phyloP scores from a whole-genome alignment of 768 basidiomycete species.

The Chiua virens region DNA sequence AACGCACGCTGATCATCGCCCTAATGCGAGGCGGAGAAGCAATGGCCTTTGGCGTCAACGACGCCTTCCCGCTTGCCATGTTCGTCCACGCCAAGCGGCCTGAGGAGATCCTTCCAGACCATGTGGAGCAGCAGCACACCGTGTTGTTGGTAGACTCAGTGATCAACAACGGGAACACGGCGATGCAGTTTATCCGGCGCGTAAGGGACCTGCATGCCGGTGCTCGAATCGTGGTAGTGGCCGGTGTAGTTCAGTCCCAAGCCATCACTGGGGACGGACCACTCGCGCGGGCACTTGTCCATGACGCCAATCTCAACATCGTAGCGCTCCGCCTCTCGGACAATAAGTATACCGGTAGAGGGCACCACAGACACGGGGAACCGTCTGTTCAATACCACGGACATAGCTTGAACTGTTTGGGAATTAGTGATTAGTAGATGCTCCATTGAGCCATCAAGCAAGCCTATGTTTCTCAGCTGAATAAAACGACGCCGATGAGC shows the following conservation, averaged over 20 bases:
- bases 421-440: not conserved
- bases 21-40: constrained; percentile 16
- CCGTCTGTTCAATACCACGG: constrained; percentile 13
- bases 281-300: constrained; percentile 12
- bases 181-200: constrained; percentile 14
- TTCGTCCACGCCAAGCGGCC: constrained; percentile 14
- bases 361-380: constrained; percentile 14
- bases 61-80: constrained; percentile 15
- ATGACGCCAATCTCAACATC: constrained; percentile 12
- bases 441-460: no score
- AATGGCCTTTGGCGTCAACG: constrained; percentile 13
- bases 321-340: constrained; percentile 12
- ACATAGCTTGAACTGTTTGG: constrained; percentile 9
- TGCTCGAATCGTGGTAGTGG: constrained; percentile 15
- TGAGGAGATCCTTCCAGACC: constrained; percentile 13
- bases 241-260: constrained; percentile 13
- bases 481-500: no score
- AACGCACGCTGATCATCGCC: constrained; percentile 14
- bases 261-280: constrained; percentile 10
- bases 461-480: no score
- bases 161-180: constrained; percentile 12
- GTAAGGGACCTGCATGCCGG: constrained; percentile 8
- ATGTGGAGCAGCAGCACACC: constrained; percentile 11
- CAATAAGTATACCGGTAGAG: constrained; percentile 15
- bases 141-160: constrained; percentile 17